These are phyloP conservation scores for Alternaria ethzedia DNA, from an alignment of 2,329 filamentous ascomycete genomes.

Conservation along the genomic window DNA sequence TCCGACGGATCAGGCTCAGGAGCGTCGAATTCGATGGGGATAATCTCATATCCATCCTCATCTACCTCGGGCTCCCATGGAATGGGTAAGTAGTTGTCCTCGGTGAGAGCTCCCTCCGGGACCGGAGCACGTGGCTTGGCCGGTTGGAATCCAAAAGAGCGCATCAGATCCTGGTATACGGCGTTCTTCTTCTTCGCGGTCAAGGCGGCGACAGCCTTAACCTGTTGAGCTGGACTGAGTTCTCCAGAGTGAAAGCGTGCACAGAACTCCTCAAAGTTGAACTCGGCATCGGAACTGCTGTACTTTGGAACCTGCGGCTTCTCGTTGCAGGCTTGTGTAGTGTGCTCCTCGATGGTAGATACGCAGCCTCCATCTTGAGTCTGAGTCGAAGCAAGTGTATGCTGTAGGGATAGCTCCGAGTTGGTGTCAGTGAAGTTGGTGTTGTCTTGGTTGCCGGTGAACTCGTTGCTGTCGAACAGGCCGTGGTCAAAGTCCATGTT, in stretches of 20 bases:
- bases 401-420: neutral
- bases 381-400: neutral
- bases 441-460: neutral
- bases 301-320: neutral
- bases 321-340: neutral
- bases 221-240: neutral
- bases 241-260: neutral
- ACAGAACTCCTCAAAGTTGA: neutral
- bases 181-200: neutral
- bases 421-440: neutral
- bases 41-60: neutral
- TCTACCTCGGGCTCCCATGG: neutral
- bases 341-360: neutral
- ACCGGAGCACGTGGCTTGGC: neutral
- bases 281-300: neutral
- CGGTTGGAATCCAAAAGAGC: neutral
- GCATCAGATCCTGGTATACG: conserved; percentile 1
- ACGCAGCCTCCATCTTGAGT: neutral
- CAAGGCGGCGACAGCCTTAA: neutral
- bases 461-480: neutral
- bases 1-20: neutral
- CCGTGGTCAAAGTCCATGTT: neutral
- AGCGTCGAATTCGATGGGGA: neutral
- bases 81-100: conserved; percentile 5
- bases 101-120: neutral